A percentile compares a stretch with the other conserved stretches of the same genome.
Conservation (phyloP, 23 red algal species). For the Agarophyton chilense region DNA sequence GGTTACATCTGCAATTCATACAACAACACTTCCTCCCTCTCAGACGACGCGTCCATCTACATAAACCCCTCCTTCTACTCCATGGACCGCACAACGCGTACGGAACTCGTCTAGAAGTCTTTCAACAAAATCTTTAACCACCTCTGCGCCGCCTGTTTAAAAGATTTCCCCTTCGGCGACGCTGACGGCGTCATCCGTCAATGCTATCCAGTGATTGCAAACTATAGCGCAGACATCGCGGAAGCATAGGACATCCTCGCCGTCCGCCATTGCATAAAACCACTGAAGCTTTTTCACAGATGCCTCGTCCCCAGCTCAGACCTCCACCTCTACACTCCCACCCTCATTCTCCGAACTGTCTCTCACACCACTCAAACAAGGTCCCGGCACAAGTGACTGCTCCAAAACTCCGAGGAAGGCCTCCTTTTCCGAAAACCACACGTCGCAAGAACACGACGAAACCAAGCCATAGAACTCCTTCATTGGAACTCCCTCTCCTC, state of each 20-base stretch:
- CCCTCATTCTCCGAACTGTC: no score
- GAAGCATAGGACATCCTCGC: background rate
- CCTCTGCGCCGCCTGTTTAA: background rate
- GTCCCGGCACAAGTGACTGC: no score
- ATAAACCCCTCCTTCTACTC: no score
- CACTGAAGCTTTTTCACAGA: background rate
- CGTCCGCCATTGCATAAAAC: background rate
- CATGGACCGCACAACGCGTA: background rate
- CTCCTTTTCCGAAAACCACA: background rate
- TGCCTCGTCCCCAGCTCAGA: background rate
- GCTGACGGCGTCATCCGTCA: background rate
- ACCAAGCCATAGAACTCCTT: background rate
- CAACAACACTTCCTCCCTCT: background rate
- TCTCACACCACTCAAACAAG: background rate
- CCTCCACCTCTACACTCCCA: background rate
- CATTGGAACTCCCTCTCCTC: background rate
- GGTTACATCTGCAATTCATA: background rate
- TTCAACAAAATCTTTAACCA: background rate
- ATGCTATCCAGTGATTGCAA: background rate
- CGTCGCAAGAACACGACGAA: background rate
- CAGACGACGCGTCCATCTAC: no score
- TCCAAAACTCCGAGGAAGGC: background rate
- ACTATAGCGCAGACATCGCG: constrained; percentile 3
- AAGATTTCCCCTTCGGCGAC: background rate
- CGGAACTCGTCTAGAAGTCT: background rate